These are phyloP conservation scores for Fusarium sacchari DNA, from an alignment of 2,329 filamentous ascomycete species.

Conservation along the genomic window DNA sequence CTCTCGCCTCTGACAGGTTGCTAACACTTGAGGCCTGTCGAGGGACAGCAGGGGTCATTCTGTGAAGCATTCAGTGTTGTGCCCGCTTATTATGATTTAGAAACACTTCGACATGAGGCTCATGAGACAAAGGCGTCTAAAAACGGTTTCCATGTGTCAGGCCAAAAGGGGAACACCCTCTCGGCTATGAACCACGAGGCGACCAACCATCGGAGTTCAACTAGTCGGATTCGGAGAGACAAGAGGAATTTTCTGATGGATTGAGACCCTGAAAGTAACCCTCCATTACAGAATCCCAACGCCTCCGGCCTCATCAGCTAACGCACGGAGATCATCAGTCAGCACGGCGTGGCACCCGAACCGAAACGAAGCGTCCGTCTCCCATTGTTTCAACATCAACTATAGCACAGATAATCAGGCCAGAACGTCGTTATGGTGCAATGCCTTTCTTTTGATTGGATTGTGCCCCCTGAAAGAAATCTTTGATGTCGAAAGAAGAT, in stretches of 20 bases:
- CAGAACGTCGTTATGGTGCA: neutral
- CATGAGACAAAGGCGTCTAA: slow-evolving; percentile 1
- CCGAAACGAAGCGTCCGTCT: neutral
- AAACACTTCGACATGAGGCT: slow-evolving; percentile 12
- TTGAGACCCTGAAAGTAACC: slow-evolving; percentile 29
- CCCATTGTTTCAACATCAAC: neutral
- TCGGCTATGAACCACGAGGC: slow-evolving; percentile 18
- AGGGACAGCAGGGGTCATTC: slow-evolving; percentile 16
- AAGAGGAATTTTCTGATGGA: slow-evolving; percentile 21
- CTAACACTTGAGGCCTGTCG: slow-evolving; percentile 1
- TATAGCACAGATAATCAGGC: neutral
- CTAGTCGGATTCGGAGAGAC: slow-evolving; percentile 23
- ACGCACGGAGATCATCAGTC: neutral
- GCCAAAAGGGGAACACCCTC: slow-evolving; percentile 10
- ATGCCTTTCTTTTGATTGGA: neutral
- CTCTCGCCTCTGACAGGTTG: slow-evolving; percentile 35
- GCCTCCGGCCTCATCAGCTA: neutral
- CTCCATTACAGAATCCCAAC: slow-evolving; percentile 10
- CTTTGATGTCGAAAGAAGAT: neutral
- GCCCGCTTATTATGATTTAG: neutral
- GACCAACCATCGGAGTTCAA: slow-evolving; percentile 19
- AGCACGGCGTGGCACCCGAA: slow-evolving; percentile 1
- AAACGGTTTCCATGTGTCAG: slow-evolving; percentile 13
- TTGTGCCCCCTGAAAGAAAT: neutral
- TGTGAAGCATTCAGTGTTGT: neutral